Conservation (phyloP, 805 yeast genomes). For the Blastobotrys attinorum region DNA sequence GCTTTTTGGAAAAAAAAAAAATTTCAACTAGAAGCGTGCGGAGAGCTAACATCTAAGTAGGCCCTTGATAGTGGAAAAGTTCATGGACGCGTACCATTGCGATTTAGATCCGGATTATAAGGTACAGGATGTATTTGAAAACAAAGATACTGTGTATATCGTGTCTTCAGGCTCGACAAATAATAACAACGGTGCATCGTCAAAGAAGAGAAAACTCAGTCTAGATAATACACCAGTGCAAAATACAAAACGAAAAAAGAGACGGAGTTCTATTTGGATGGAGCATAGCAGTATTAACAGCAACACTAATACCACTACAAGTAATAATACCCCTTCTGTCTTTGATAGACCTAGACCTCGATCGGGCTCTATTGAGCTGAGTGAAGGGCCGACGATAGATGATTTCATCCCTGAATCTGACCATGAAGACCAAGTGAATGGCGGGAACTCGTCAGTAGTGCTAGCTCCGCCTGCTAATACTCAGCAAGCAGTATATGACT, state of each 20-base stretch:
- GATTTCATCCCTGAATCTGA: constrained; percentile 3
- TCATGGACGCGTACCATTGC: constrained; percentile 62
- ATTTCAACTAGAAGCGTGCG: background rate
- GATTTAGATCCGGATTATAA: constrained; percentile 74
- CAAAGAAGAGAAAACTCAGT: constrained; percentile 4
- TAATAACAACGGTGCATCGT: background rate
- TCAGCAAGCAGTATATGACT: background rate
- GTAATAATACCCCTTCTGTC: too few relatives aligned
- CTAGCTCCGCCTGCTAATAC: constrained; percentile 5
- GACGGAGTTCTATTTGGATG: constrained; percentile 12
- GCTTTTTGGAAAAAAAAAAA: background rate
- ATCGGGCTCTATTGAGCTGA: background rate
- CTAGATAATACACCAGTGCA: background rate
- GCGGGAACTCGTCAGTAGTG: background rate
- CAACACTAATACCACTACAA: background rate
- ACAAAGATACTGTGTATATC: constrained; percentile 31
- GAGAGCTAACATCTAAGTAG: too few relatives aligned
- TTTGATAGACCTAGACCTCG: too few relatives aligned
- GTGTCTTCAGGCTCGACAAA: constrained; percentile 2
- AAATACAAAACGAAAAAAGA: constrained; percentile 2
- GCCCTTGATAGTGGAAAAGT: constrained; percentile 35
- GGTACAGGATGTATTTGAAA: constrained; percentile 56
- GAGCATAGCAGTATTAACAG: too few relatives aligned
- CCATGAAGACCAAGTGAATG: background rate
- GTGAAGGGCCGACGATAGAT: background rate